A percentile compares a stretch with the other conserved stretches of the same genome.
Conservation (phyloP, 1,284 basidiomycete species). For the Filobasidium uniguttulatum region DNA sequence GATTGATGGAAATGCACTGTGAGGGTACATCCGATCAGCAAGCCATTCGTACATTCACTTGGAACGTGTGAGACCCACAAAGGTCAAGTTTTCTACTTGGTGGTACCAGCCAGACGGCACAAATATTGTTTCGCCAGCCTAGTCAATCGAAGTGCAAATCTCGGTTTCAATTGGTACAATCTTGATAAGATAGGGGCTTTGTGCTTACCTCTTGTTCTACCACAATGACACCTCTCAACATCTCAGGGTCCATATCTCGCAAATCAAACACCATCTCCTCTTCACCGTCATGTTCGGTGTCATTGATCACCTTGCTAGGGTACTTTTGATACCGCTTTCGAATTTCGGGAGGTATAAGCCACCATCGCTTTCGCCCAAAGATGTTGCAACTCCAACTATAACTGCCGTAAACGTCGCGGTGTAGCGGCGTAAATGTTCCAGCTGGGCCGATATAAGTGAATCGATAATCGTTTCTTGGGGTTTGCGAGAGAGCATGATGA, state of each 20-base stretch:
- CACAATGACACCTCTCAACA: constrained; percentile 22
- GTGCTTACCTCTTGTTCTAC: constrained; percentile 25
- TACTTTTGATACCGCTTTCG: constrained; percentile 23
- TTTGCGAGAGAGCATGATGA: constrained; percentile 11
- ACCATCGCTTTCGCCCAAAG: constrained; percentile 44
- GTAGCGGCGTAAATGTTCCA: constrained; percentile 38
- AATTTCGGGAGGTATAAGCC: constrained; percentile 40
- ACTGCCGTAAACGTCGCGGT: constrained; percentile 45
- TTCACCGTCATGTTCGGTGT: constrained; percentile 12
- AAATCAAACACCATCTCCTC: constrained; percentile 32
- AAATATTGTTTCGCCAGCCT: constrained; percentile 39
- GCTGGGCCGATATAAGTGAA: constrained; percentile 39
- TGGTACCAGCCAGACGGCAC: constrained; percentile 40
- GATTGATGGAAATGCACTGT: constrained; percentile 41
- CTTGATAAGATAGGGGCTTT: constrained; percentile 19
- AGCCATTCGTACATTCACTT: constrained; percentile 1
- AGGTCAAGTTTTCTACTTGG: constrained; percentile 34
- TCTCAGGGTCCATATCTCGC: constrained; percentile 26
- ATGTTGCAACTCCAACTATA: constrained; percentile 48
- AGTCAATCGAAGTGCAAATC: too few relatives aligned
- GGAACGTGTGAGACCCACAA: constrained; percentile 20
- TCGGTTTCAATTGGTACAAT: background rate
- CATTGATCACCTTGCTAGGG: constrained; percentile 3
- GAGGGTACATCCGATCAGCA: background rate
- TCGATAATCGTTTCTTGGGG: constrained; percentile 24